Conservation (phyloP, 2,329 filamentous ascomycete genomes). For the Lasiodiplodia sp. region DNA sequence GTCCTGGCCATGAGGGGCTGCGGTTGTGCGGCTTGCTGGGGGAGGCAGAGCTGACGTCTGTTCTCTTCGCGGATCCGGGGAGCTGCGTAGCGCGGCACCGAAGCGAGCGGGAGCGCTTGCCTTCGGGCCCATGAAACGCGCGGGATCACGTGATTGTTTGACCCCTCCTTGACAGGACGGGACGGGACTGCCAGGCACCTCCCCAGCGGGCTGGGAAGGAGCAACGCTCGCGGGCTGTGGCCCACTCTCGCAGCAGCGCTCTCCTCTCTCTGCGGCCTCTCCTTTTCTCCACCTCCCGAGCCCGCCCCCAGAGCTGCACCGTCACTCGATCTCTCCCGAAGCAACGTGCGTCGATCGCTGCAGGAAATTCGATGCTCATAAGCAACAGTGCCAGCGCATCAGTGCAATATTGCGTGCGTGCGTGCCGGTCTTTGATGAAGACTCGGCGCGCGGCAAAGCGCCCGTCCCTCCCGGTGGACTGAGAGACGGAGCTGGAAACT, state of each 20-base stretch:
- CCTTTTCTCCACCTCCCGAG: conserved; percentile 15
- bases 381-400: conserved; percentile 17
- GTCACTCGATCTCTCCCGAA: conserved; percentile 24
- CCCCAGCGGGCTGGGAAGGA: background rate
- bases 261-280: conserved; percentile 11
- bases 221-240: background rate
- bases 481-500: background rate
- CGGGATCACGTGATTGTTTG: too few relatives aligned
- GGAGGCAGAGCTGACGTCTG: conserved; percentile 13
- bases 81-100: conserved; percentile 1
- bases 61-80: conserved; percentile 29
- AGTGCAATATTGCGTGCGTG: conserved; percentile 10
- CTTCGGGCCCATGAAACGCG: background rate
- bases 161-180: background rate
- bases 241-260: conserved; percentile 13
- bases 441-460: conserved; percentile 17
- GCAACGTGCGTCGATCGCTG: conserved; percentile 8
- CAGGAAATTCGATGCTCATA: conserved; percentile 4
- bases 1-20: conserved; percentile 17
- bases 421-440: conserved; percentile 19
- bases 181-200: background rate
- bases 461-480: conserved; percentile 19
- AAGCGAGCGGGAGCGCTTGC: background rate
- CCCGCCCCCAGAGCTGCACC: conserved; percentile 13
- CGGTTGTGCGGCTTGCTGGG: conserved; percentile 4